Conservation (phyloP, 768 basidiomycete genomes). For the Obba rivulosa region DNA sequence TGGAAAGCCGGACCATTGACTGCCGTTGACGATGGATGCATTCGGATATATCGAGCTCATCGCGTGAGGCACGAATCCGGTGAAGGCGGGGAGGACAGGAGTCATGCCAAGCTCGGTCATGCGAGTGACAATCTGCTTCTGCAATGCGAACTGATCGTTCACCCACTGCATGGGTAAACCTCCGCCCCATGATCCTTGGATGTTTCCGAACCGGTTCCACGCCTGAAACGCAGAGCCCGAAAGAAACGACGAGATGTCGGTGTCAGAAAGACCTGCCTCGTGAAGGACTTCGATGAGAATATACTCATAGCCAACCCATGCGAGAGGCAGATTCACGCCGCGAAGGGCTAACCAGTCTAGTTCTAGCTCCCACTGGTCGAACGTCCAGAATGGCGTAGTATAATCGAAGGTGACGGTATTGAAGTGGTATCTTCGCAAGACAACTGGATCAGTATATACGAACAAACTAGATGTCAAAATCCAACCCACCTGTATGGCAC, state of each 20-base stretch:
- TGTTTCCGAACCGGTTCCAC: constrained; percentile 40
- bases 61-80: constrained; percentile 35
- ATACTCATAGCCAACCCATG: constrained; percentile 38
- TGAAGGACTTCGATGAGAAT: constrained; percentile 30
- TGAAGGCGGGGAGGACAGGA: constrained; percentile 36
- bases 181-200: constrained; percentile 36
- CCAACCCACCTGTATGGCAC: constrained; percentile 29
- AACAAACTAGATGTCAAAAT: too few relatives aligned
- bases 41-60: constrained; percentile 27
- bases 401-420: constrained; percentile 40
- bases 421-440: constrained; percentile 25
- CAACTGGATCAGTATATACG: not conserved
- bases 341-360: constrained; percentile 38
- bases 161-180: constrained; percentile 33
- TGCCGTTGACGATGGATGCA: constrained; percentile 29
- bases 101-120: constrained; percentile 41
- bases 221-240: constrained; percentile 36
- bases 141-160: constrained; percentile 32
- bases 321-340: constrained; percentile 37
- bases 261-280: constrained; percentile 31
- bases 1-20: constrained; percentile 32
- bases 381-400: constrained; percentile 34
- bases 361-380: constrained; percentile 33
- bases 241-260: constrained; percentile 29
- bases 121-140: constrained; percentile 31